Percentiles rank a stretch among this genome's conserved stretches.
phyloP scores from a whole-genome alignment of 2,329 filamentous ascomycete species.

The Aspergillus sp. region DNA sequence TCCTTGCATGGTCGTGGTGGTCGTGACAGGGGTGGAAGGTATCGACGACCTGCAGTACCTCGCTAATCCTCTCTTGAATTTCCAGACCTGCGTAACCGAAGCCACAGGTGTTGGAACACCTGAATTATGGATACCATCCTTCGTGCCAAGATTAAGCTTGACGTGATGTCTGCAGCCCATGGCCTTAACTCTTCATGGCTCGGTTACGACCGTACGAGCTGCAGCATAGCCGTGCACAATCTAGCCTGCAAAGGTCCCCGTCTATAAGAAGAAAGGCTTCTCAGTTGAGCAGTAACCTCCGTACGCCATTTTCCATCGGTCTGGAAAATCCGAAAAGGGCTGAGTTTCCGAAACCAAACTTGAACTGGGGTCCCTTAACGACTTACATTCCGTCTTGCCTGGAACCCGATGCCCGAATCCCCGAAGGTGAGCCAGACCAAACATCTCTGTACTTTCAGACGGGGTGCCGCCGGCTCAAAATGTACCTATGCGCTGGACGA shows the following conservation, averaged over 20 bases:
- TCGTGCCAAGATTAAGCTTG: slow-evolving; percentile 12
- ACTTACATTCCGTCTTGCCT: background rate
- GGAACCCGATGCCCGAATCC: background rate
- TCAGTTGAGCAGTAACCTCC: background rate
- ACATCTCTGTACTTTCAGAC: background rate
- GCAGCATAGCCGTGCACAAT: background rate
- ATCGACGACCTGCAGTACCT: slow-evolving; percentile 1
- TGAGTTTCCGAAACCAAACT: background rate
- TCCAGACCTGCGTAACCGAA: background rate
- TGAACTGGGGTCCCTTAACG: background rate
- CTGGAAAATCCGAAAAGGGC: background rate
- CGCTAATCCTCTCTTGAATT: slow-evolving; percentile 15
- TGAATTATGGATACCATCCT: background rate
- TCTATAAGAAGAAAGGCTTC: background rate
- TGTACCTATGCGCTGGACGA: background rate
- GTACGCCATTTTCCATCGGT: background rate
- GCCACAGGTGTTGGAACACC: slow-evolving; percentile 9
- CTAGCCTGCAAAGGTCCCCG: background rate
- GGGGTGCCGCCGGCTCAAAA: background rate
- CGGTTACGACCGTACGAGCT: background rate
- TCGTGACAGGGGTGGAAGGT: slow-evolving; percentile 6
- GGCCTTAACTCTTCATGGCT: background rate
- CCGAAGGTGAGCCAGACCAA: background rate
- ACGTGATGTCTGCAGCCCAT: slow-evolving; percentile 15
- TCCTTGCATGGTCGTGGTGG: slow-evolving; percentile 1